Evolutionary conservation across 1,284 basidiomycete genomes (phyloP).

Genomic region (Rhodofomes roseus): DNA sequence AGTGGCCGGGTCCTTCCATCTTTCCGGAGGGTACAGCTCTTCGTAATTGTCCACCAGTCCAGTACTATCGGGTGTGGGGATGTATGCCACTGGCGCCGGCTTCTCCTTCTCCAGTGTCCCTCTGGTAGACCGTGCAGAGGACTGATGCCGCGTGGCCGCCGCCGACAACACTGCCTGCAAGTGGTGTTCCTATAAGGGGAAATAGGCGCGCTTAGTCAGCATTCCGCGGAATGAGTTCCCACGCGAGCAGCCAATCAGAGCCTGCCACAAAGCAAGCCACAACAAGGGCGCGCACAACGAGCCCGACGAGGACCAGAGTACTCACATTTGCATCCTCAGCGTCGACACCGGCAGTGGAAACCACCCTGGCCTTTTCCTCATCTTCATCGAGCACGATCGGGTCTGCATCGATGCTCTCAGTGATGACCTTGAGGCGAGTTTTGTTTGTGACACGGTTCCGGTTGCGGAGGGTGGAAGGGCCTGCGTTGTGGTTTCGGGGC

Average conservation of each 20-base stretch:
- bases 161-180: constrained; percentile 83
- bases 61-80: constrained; percentile 89
- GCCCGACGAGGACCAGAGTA: constrained; percentile 31
- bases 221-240: constrained; percentile 53
- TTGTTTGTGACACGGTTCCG: constrained; percentile 89
- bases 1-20: constrained; percentile 75
- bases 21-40: constrained; percentile 64
- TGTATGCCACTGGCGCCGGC: constrained; percentile 63
- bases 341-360: constrained; percentile 69
- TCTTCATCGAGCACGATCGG: constrained; percentile 79
- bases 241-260: constrained; percentile 44
- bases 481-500: constrained; percentile 73
- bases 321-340: constrained; percentile 87
- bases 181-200: constrained; percentile 78
- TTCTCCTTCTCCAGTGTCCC: constrained; percentile 43
- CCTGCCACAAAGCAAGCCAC: constrained; percentile 39
- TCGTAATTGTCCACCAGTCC: constrained; percentile 76
- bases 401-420: constrained; percentile 78
- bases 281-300: constrained; percentile 41
- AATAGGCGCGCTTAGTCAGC: constrained; percentile 51
- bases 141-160: constrained; percentile 56
- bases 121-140: constrained; percentile 38
- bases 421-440: constrained; percentile 80
- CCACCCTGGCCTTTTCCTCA: constrained; percentile 70
- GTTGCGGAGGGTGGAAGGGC: constrained; percentile 73